Evolutionary conservation across 2,329 filamentous ascomycete species (phyloP).

Genomic region (Venturia effusa): DNA sequence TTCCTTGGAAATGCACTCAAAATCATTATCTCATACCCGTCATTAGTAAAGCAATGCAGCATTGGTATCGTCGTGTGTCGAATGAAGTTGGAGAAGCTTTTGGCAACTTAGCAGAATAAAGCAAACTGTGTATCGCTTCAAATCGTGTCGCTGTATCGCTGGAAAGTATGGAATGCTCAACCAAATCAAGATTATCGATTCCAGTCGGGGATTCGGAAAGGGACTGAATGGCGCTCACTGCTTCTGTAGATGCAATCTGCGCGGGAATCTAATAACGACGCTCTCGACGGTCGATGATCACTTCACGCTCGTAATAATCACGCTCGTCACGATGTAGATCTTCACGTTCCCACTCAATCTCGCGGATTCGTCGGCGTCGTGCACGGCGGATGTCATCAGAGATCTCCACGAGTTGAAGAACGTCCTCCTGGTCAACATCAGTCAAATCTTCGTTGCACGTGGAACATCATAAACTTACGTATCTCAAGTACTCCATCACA

Average conservation of each 20-base stretch:
- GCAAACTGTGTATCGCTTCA: not conserved
- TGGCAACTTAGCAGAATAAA: not conserved
- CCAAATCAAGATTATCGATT: not conserved
- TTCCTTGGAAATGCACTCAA: not conserved
- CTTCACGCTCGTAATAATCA: slow-evolving; percentile 55
- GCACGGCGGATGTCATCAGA: slow-evolving; percentile 70
- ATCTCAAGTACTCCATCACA: slow-evolving; percentile 78
- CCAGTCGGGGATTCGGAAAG: not conserved
- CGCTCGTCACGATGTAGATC: slow-evolving; percentile 47
- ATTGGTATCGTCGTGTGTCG: slow-evolving; percentile 5
- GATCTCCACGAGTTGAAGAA: slow-evolving; percentile 70
- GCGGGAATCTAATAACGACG: slow-evolving; percentile 15
- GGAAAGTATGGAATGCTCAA: not conserved
- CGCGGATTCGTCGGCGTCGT: slow-evolving; percentile 46
- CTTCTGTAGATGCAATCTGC: not conserved
- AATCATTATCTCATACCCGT: not conserved
- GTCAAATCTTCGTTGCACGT: slow-evolving; percentile 14
- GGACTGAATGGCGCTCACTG: not conserved
- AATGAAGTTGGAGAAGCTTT: not conserved
- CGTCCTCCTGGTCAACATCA: slow-evolving; percentile 59
- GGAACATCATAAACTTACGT: slow-evolving; percentile 49
- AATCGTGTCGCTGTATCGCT: not conserved
- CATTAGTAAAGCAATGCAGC: not conserved
- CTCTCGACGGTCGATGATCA: slow-evolving; percentile 47
- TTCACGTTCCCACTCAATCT: slow-evolving; percentile 51